Conservation (phyloP, 495 filamentous ascomycete species). For the Talaromyces nanjingensis region DNA sequence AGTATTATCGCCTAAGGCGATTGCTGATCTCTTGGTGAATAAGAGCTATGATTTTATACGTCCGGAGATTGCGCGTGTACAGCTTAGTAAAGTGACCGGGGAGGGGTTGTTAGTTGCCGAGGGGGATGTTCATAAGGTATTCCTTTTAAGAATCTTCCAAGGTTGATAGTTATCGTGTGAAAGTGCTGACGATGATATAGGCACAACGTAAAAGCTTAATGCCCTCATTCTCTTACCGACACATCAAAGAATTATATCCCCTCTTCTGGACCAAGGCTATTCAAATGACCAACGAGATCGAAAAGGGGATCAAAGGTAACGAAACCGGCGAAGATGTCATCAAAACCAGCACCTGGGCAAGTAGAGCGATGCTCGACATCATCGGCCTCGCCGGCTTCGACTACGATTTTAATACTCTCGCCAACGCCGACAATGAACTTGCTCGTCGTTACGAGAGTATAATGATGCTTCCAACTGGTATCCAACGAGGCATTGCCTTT, state of each 20-base stretch:
- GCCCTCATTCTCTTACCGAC: slow-evolving; percentile 80
- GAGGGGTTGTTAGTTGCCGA: slow-evolving; percentile 75
- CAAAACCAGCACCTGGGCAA: slow-evolving; percentile 58
- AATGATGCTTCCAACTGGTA: slow-evolving; percentile 16
- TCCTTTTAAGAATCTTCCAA: neutral
- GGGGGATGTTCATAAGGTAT: slow-evolving; percentile 72
- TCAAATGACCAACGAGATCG: slow-evolving; percentile 39
- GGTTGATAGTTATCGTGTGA: neutral
- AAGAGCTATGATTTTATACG: slow-evolving; percentile 79
- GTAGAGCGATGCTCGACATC: slow-evolving; percentile 77
- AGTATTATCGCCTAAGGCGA: slow-evolving; percentile 54
- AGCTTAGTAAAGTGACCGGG: slow-evolving; percentile 61
- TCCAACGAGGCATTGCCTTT: slow-evolving; percentile 28
- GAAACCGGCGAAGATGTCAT: slow-evolving; percentile 30
- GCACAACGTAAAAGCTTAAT: slow-evolving; percentile 69
- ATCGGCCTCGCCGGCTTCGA: slow-evolving; percentile 83
- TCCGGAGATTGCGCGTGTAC: slow-evolving; percentile 47
- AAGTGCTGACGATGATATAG: slow-evolving; percentile 16
- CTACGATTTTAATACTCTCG: slow-evolving; percentile 68
- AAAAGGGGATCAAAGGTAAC: slow-evolving; percentile 23
- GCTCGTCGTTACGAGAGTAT: slow-evolving; percentile 55
- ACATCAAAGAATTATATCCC: slow-evolving; percentile 81
- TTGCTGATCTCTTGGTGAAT: slow-evolving; percentile 57
- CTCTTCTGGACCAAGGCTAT: slow-evolving; percentile 70
- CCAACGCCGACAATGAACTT: slow-evolving; percentile 56